Percentiles rank a stretch among this genome's conserved stretches.
These are phyloP conservation scores for Podaxis rugospora DNA, from an alignment of 768 basidiomycete genomes.

Conservation along the genomic window DNA sequence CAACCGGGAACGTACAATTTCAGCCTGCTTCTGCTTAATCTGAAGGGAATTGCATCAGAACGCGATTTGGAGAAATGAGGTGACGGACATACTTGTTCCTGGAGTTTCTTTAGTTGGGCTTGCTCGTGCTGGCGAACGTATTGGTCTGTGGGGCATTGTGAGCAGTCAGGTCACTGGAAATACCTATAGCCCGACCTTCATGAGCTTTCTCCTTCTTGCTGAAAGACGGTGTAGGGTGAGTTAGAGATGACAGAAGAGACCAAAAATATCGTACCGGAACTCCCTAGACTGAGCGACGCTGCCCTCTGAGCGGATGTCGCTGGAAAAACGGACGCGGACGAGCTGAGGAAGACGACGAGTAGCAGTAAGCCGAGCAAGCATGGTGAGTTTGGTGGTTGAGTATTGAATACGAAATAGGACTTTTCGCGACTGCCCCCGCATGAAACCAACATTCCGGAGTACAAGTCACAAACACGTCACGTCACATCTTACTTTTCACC, in stretches of 20 bases:
- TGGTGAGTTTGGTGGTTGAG: constrained; percentile 18
- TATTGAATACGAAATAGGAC: constrained; percentile 14
- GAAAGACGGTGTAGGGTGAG: constrained; percentile 6
- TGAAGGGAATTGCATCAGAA: constrained; percentile 9
- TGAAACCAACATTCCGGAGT: constrained; percentile 3
- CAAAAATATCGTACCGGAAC: constrained; percentile 46
- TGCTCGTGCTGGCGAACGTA: constrained; percentile 57
- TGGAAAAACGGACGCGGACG: constrained; percentile 31
- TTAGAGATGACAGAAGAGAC: constrained; percentile 15
- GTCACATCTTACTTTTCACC: constrained; percentile 34
- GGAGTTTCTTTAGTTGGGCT: constrained; percentile 56
- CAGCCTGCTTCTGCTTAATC: constrained; percentile 31
- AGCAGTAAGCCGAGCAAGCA: constrained; percentile 37
- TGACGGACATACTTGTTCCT: constrained; percentile 39
- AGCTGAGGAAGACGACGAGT: constrained; percentile 38
- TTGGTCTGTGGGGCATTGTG: constrained; percentile 42
- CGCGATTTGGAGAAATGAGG: not conserved
- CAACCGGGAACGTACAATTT: constrained; percentile 23
- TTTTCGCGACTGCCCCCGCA: not conserved
- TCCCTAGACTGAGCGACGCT: constrained; percentile 57
- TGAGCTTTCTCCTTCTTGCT: constrained; percentile 75
- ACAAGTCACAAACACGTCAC: constrained; percentile 33
- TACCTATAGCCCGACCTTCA: constrained; percentile 29
- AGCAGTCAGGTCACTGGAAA: not conserved
- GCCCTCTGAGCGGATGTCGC: constrained; percentile 44